Evolutionary conservation across 495 filamentous ascomycete genomes (phyloP), one percentile per base, ranked within the genome.

Genomic region (Penicillium cinerascens): DNA sequence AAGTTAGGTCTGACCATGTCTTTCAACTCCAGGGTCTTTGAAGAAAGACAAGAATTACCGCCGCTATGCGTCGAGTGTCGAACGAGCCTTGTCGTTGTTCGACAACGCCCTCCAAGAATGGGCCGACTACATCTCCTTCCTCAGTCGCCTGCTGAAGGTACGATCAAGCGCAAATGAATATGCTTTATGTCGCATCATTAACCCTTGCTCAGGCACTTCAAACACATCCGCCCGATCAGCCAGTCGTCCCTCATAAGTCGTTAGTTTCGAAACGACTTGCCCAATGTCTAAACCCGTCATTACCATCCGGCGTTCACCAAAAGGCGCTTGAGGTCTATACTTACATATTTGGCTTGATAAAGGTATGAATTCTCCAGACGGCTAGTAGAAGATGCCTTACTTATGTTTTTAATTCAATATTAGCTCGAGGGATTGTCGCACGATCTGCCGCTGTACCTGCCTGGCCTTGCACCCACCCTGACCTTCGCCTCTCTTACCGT

Each of bases 121-220:
- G 93, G 92, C 95, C 29, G 93, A 99, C 67, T 99, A 99, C 64
- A 97, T 99, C 64, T 95, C 92, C 9, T 97, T 97, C 66, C 77
- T 99, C 27, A 91, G 86, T 61, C 85, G 93, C 29, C 76, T 98
- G 21, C 74, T 97, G 47, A 98, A 97, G 83, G 92, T 92, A 60
- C 54, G 67, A 41, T 55, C 45, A n/a, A n/a, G 25, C 22, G 26
- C 33, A 8, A 37, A 38, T 1, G 9, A 10, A 5, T 25, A 50
- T 18, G 37, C 42, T 27, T 23, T 54, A 27, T 56, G n/a, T 11
- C 26, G 61, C 27, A 68, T 26, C 6, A 18, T 59, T 38, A 45
- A 60, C 64, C 15, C 64, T 46, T 38, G 37, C 48, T 43, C 64
- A 96, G 90, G 91, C 93, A 20, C 77, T 98, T 29, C 93, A 98